Percentiles rank a stretch among this genome's conserved stretches.
Evolutionary conservation across 2,329 filamentous ascomycete species (phyloP).

Genomic region (Verticillium isaacii): DNA sequence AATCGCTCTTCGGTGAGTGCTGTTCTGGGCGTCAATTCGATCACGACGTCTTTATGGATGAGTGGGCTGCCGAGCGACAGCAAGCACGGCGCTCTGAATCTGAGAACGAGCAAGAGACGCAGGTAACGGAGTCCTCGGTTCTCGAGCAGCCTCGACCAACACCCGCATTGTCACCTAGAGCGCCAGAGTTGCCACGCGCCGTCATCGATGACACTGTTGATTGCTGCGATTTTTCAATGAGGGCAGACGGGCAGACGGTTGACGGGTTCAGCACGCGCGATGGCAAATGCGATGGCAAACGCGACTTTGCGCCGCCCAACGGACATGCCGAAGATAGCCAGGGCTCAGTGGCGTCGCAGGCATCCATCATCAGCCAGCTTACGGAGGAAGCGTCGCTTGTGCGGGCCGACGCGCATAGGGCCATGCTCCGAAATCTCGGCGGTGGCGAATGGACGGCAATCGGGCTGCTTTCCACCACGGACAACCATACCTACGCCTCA

Average conservation of each 20-base stretch:
- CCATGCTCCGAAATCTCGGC: constrained; percentile 23
- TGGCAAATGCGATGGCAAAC: constrained; percentile 11
- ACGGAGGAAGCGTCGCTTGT: constrained; percentile 15
- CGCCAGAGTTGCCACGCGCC: not conserved
- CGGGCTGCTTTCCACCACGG: constrained; percentile 27
- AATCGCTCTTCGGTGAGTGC: constrained; percentile 63
- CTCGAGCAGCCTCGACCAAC: constrained; percentile 2
- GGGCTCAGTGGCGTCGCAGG: constrained; percentile 6
- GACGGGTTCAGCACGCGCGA: not conserved
- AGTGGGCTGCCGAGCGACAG: not conserved
- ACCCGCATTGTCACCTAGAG: constrained; percentile 3
- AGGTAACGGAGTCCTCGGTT: not conserved
- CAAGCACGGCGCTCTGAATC: not conserved
- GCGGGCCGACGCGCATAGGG: constrained; percentile 25
- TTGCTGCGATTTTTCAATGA: not conserved
- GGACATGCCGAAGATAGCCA: not conserved
- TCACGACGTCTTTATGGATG: constrained; percentile 47
- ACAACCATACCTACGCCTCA: constrained; percentile 21
- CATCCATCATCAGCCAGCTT: constrained; percentile 11
- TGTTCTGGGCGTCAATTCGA: constrained; percentile 59
- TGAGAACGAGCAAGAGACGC: not conserved
- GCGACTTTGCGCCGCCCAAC: constrained; percentile 12
- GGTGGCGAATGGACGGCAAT: constrained; percentile 23
- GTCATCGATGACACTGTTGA: not conserved
- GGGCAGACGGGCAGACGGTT: not conserved